Conservation (phyloP, 2,329 filamentous ascomycete genomes). For the Aspergillus transmontanensis region DNA sequence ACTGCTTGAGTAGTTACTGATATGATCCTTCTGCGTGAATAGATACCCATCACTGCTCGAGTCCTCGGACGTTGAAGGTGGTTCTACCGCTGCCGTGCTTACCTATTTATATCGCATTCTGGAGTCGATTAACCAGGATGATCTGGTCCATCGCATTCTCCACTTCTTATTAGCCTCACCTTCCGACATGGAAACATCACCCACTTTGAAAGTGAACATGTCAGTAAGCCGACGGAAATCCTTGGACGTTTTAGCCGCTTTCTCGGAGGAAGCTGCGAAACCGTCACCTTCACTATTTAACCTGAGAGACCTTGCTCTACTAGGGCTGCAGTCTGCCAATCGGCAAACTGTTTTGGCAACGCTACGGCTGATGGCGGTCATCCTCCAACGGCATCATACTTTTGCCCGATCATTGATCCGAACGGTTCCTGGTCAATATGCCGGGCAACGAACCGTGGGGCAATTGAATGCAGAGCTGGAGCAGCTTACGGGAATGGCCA, state of each 20-base stretch:
- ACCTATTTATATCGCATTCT: slow-evolving; percentile 91
- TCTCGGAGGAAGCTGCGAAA: slow-evolving; percentile 72
- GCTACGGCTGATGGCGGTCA: slow-evolving; percentile 80
- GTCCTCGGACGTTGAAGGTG: slow-evolving; percentile 94
- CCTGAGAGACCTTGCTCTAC: slow-evolving; percentile 84
- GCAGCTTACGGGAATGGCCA: slow-evolving; percentile 41
- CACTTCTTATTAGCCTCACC: slow-evolving; percentile 87
- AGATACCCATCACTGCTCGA: slow-evolving; percentile 95
- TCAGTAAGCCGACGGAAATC: slow-evolving; percentile 77
- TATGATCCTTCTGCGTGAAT: background rate
- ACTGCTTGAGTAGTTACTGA: background rate
- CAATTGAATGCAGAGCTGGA: slow-evolving; percentile 45
- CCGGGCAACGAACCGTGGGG: slow-evolving; percentile 38
- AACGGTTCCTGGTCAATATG: slow-evolving; percentile 47
- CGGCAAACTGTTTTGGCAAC: slow-evolving; percentile 89
- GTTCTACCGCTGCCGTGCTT: slow-evolving; percentile 92
- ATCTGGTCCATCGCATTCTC: slow-evolving; percentile 91
- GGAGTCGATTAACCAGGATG: slow-evolving; percentile 86
- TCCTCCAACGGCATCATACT: slow-evolving; percentile 82
- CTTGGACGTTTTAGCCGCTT: slow-evolving; percentile 79
- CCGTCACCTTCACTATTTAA: slow-evolving; percentile 89
- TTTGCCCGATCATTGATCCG: slow-evolving; percentile 73
- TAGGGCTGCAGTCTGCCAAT: slow-evolving; percentile 81
- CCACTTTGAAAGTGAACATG: slow-evolving; percentile 59
- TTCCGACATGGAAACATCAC: slow-evolving; percentile 37